Percentiles rank a stretch among this genome's conserved stretches.
Evolutionary conservation across 495 filamentous ascomycete genomes (phyloP).

Genomic region (Xylaria grammica): DNA sequence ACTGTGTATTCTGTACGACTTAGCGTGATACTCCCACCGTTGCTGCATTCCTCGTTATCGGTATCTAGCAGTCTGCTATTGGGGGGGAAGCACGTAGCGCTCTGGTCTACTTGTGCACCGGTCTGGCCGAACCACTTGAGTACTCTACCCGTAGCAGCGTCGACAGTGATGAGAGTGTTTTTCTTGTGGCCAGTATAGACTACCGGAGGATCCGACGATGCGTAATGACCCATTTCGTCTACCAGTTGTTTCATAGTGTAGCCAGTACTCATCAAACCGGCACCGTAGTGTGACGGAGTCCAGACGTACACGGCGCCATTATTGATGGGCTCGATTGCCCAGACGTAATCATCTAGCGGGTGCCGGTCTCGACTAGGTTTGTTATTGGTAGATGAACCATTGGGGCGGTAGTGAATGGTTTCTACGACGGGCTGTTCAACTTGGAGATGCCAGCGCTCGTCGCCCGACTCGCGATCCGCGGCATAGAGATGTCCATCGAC

Average conservation of each 20-base stretch:
- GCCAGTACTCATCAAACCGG: conserved; percentile 77
- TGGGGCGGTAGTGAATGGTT: conserved; percentile 79
- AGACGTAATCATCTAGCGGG: conserved; percentile 82
- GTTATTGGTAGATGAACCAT: conserved; percentile 64
- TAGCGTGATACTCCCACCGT: conserved; percentile 73
- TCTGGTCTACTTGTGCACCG: conserved; percentile 51
- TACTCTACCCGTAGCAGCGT: conserved; percentile 81
- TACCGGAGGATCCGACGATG: conserved; percentile 69
- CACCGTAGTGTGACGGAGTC: conserved; percentile 68
- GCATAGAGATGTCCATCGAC: conserved; percentile 96
- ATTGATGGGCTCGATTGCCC: conserved; percentile 92
- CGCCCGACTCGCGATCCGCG: conserved; percentile 83
- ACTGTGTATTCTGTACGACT: conserved; percentile 89
- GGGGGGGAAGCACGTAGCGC: conserved; percentile 61
- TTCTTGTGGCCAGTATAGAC: conserved; percentile 92
- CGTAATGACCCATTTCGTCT: conserved; percentile 73
- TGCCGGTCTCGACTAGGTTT: conserved; percentile 50
- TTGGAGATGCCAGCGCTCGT: conserved; percentile 81
- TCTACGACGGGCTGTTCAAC: conserved; percentile 86
- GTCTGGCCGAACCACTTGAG: conserved; percentile 56
- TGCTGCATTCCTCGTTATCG: conserved; percentile 73
- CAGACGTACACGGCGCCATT: conserved; percentile 92
- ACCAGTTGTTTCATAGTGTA: conserved; percentile 85
- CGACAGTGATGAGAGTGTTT: conserved; percentile 83
- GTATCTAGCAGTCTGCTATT: conserved; percentile 60